These are phyloP conservation scores for Penicillium rolfsii DNA, from an alignment of 2,329 filamentous ascomycete species.

Conservation along the genomic window DNA sequence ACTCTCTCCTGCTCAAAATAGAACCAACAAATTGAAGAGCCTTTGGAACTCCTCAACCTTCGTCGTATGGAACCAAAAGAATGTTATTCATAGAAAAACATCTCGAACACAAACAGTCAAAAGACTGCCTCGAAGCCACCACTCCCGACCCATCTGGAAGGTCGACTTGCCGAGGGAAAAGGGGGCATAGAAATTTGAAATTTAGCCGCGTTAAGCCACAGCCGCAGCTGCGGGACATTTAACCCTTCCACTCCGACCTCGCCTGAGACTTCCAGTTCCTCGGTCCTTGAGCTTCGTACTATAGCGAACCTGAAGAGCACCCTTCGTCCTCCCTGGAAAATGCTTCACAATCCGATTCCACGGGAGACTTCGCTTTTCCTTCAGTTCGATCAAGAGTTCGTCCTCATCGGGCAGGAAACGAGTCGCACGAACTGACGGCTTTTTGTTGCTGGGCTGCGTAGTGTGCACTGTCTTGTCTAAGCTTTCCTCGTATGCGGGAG, in stretches of 20 bases:
- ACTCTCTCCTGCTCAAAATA: too few species aligned
- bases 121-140: not conserved
- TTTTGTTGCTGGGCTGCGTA: not conserved
- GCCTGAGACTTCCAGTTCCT: not conserved
- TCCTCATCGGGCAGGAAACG: conserved; percentile 5
- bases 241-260: not conserved
- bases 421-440: not conserved
- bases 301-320: too few species aligned
- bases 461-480: not conserved
- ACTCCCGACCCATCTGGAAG: not conserved
- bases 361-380: conserved; percentile 10
- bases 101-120: not conserved
- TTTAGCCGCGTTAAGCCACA: not conserved
- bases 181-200: not conserved
- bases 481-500: not conserved
- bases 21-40: not conserved
- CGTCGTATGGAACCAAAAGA: not conserved
- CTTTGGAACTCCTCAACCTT: conserved; percentile 1
- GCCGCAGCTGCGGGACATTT: not conserved
- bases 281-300: too few species aligned
- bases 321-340: conserved; percentile 10
- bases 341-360: conserved; percentile 10
- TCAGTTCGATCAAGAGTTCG: conserved; percentile 8
- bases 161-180: not conserved
- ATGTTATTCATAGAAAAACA: not conserved